Base-by-base conservation (phyloP, 2,329 filamentous ascomycete species). In the Claviceps digitariae region DNA sequence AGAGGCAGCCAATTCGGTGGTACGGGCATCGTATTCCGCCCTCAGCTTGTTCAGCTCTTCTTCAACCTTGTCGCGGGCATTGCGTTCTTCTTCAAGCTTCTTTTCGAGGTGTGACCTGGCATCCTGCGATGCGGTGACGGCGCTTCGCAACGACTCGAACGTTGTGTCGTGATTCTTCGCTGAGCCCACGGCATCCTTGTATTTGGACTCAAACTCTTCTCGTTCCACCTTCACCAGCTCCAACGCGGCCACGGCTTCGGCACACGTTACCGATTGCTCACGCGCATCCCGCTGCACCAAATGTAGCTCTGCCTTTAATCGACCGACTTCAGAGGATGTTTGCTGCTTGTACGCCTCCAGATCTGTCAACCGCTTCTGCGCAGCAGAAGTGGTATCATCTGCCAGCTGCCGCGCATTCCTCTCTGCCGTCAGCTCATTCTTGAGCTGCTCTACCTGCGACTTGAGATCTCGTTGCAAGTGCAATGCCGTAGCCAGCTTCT, bases 211-310 rank as follows among this genome's bases (percentile, higher is more conserved):
- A 15, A 95, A 68, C 58, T 94, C 88, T 3, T 84, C 79, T 67
- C 93, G 95, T 65, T 97, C 91, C n/a, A 94, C 78, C 52, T 78
- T 77, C n/a, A 95, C 72, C 55, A 95, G 72, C 60, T 88, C 83
- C 44, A 87, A 73, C 41, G 85, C 76, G 1, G 89, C 81, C 53
- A 86, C 75, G 1, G 90, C 84, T 66, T 96, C 89, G 0, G 87
- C 78, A 40, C 83, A 82, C 29, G 81, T 74, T n/a, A 90, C 80
- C 0, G 87, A 81, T 59, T 95, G 86, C 60, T 97, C 88, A 55
- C 93, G 79, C 23, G 86, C 82, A 54, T 85, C 79, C 34, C 83
- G 85, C 64, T 95, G 86, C 1, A 81, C 76, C 60, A 87, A 76
- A 63, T 97, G 89, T 38, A 98, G 72, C 63, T 96, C 90, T 1